Evolutionary conservation across 2,329 filamentous ascomycete species (phyloP).

Genomic region (Lachnellula suecica): DNA sequence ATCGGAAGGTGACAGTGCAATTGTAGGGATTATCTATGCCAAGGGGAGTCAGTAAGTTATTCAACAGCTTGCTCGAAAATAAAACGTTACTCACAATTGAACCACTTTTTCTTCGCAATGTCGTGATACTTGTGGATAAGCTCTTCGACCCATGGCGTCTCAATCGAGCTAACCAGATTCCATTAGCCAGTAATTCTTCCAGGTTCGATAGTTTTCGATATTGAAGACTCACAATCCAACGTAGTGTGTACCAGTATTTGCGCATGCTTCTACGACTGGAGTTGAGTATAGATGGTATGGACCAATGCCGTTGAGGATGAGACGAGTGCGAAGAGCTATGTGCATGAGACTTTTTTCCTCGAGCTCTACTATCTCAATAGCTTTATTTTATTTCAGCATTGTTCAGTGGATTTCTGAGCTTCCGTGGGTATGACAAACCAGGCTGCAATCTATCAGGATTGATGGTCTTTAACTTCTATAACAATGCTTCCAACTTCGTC

Average conservation of each 20-base stretch:
- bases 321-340: conserved; percentile 39
- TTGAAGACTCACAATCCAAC: conserved; percentile 58
- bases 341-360: conserved; percentile 3
- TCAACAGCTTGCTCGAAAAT: no score
- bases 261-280: conserved; percentile 63
- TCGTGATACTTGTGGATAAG: conserved; percentile 10
- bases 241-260: conserved; percentile 64
- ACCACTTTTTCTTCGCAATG: conserved; percentile 1
- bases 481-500: conserved; percentile 49
- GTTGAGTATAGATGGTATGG: conserved; percentile 65
- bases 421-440: conserved; percentile 30
- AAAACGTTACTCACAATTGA: conserved; percentile 9
- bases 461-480: conserved; percentile 49
- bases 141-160: conserved; percentile 13
- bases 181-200: background rate
- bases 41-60: no score
- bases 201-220: no score
- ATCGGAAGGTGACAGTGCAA: conserved; percentile 8
- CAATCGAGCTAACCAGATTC: conserved; percentile 5
- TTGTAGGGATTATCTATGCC: conserved; percentile 12
- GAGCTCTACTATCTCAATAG: conserved; percentile 8
- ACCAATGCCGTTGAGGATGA: conserved; percentile 61
- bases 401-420: background rate
- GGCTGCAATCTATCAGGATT: conserved; percentile 55
- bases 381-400: background rate